Percentiles rank a stretch among this genome's conserved stretches.
phyloP scores from a whole-genome alignment of 192 early-diverging fungal genomes.

The Geranomyces variabilis region DNA sequence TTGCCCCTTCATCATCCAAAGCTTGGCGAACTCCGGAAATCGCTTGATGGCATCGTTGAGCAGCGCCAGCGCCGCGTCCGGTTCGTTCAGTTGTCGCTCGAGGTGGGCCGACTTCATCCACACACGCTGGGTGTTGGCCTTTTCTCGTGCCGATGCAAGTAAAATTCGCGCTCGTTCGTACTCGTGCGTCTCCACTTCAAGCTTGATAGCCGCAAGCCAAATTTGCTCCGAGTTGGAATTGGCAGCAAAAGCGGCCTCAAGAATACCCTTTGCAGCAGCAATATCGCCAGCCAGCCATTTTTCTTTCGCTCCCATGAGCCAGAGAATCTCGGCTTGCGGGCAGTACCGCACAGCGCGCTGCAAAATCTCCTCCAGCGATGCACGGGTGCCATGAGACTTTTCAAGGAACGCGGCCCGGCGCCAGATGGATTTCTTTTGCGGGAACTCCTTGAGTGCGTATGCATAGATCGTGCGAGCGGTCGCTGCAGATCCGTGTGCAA shows the following conservation, averaged over 20 bases:
- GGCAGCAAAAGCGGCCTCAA: slow-evolving; percentile 85
- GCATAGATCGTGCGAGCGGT: slow-evolving; percentile 90
- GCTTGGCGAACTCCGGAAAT: slow-evolving; percentile 81
- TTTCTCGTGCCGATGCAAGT: slow-evolving; percentile 72
- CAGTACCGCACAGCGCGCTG: slow-evolving; percentile 84
- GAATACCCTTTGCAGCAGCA: slow-evolving; percentile 77
- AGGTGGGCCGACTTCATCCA: slow-evolving; percentile 96
- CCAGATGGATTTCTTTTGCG: slow-evolving; percentile 84
- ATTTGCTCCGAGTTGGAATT: slow-evolving; percentile 92
- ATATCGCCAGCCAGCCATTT: slow-evolving; percentile 87
- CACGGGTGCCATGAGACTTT: slow-evolving; percentile 76
- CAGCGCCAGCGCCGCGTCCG: slow-evolving; percentile 68
- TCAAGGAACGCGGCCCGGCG: slow-evolving; percentile 83
- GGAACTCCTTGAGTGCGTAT: slow-evolving; percentile 75
- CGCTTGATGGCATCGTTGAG: slow-evolving; percentile 64
- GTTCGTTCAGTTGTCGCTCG: slow-evolving; percentile 73
- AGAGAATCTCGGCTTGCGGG: slow-evolving; percentile 89
- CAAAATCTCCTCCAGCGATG: slow-evolving; percentile 76
- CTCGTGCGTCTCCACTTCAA: slow-evolving; percentile 89
- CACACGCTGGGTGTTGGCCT: slow-evolving; percentile 76
- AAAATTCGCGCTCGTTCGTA: slow-evolving; percentile 75
- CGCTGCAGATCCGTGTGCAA: slow-evolving; percentile 60
- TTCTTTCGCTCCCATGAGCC: slow-evolving; percentile 97
- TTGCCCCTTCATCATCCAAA: slow-evolving; percentile 95
- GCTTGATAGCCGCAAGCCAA: slow-evolving; percentile 93